Conservation (phyloP, 495 filamentous ascomycete species). For the Pseudoneurospora amorphoporcata region DNA sequence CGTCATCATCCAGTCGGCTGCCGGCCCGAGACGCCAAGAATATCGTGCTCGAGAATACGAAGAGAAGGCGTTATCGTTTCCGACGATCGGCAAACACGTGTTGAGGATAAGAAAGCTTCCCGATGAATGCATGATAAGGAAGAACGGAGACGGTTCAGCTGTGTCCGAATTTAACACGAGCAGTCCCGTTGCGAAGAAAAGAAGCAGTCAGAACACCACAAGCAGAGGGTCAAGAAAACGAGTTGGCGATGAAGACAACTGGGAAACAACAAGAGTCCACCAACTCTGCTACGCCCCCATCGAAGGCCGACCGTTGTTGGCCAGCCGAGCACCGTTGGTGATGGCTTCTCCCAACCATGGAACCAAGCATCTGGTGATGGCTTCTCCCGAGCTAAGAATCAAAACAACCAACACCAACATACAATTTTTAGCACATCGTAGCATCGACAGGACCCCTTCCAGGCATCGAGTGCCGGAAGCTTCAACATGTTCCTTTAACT, state of each 20-base stretch:
- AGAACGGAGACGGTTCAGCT: background rate
- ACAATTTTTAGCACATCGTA: background rate
- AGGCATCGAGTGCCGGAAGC: background rate
- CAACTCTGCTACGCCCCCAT: background rate
- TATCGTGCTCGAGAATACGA: background rate
- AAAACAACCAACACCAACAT: background rate
- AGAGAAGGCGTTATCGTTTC: background rate
- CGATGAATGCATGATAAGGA: background rate
- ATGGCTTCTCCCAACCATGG: background rate
- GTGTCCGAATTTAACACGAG: background rate
- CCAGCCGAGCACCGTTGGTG: background rate
- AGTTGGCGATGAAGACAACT: background rate
- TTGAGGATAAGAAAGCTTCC: background rate
- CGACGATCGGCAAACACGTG: background rate
- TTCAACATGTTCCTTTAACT: background rate
- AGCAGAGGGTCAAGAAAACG: background rate
- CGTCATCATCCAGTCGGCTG: background rate
- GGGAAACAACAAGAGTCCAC: background rate
- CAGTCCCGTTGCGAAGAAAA: background rate
- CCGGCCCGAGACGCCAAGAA: background rate
- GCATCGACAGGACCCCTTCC: background rate
- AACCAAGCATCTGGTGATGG: background rate
- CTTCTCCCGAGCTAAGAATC: background rate
- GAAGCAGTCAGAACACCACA: background rate
- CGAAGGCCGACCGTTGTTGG: background rate